Evolutionary conservation across 768 basidiomycete genomes (phyloP), one percentile per base, ranked within the genome.

Genomic region (Panaeolus papilionaceus): DNA sequence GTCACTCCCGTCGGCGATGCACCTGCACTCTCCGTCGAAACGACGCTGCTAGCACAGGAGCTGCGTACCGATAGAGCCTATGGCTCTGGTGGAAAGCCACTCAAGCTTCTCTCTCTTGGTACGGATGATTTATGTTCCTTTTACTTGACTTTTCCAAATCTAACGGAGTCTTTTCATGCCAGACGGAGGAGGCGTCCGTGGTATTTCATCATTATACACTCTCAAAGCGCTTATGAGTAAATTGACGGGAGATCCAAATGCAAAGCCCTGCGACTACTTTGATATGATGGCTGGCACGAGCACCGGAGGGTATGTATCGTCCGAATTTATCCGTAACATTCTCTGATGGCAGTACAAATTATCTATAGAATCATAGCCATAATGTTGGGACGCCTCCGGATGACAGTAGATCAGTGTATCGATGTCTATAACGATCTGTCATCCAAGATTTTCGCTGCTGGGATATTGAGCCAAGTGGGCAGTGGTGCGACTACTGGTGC

Each of bases 181-280:
- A 79, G 78, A 79, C 69, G 79, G 79, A 7, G 80, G 80, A 51
- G 79, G 79, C 11, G 78, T 81, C 5, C 73, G 79, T 38, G 79
- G 79, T 9, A 71, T 81, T 3, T 79, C 79, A 2, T 72, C 76
- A 0, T 71, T 79, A 3, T 70, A 75, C 64, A 75, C 78, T 26
- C 67, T 80, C 16, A 74, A 76, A 64, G 70, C 69, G 1, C 69
- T 81, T 58, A 78, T 80, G 79, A 62, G 38, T n/a, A 70, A 77
- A 42, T 40, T 76, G 33, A 68, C 73, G 7, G 68, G 71, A 4
- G 64, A 76, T 23, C 68, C 71, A 0, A 68, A 72, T 61, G 54
- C 70, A 12, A 74, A 72, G 61, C 79, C 76, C 18, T 78, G 71
- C 61, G 71, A 79, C 10, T 75, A 75, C 63, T 79, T 80, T 44